These are phyloP conservation scores for Tubosaeta sp. DNA, from an alignment of 768 basidiomycete species.

Conservation along the genomic window DNA sequence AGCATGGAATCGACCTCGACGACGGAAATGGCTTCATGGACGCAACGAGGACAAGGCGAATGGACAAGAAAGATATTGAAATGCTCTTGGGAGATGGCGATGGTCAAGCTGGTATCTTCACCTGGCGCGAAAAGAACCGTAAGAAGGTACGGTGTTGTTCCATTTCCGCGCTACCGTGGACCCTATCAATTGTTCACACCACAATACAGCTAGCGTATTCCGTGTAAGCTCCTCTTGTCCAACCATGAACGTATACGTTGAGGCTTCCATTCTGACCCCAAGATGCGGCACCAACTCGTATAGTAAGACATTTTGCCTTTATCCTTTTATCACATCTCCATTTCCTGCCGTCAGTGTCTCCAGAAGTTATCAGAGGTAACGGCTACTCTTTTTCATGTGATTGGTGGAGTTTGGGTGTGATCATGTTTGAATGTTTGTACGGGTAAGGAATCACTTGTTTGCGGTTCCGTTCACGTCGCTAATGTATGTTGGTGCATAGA, in stretches of 20 bases:
- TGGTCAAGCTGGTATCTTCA: slow-evolving; percentile 81
- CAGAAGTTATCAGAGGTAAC: slow-evolving; percentile 85
- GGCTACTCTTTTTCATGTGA: slow-evolving; percentile 95
- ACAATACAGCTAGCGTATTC: slow-evolving; percentile 73
- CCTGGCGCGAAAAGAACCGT: slow-evolving; percentile 92
- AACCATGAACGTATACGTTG: slow-evolving; percentile 11
- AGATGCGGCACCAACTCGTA: slow-evolving; percentile 86
- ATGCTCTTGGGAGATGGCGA: slow-evolving; percentile 78
- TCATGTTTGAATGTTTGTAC: slow-evolving; percentile 94
- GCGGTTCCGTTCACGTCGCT: slow-evolving; percentile 23
- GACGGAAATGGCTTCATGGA: slow-evolving; percentile 63
- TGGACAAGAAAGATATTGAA: slow-evolving; percentile 82
- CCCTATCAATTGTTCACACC: slow-evolving; percentile 19
- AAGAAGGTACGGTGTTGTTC: slow-evolving; percentile 61
- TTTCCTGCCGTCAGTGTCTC: slow-evolving; percentile 60
- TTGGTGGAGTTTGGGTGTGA: slow-evolving; percentile 98
- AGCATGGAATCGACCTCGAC: slow-evolving; percentile 93
- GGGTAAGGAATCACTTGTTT: slow-evolving; percentile 51
- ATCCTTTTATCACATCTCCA: slow-evolving; percentile 24
- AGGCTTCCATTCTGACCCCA: slow-evolving; percentile 31
- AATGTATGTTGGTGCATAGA: slow-evolving; percentile 37
- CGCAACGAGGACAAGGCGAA: slow-evolving; percentile 68
- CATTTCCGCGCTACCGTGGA: slow-evolving; percentile 22
- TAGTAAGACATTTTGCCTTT: slow-evolving; percentile 49
- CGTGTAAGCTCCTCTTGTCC: slow-evolving; percentile 52